phyloP scores from a whole-genome alignment of 768 basidiomycete species.

The Boletus eberwhitei region DNA sequence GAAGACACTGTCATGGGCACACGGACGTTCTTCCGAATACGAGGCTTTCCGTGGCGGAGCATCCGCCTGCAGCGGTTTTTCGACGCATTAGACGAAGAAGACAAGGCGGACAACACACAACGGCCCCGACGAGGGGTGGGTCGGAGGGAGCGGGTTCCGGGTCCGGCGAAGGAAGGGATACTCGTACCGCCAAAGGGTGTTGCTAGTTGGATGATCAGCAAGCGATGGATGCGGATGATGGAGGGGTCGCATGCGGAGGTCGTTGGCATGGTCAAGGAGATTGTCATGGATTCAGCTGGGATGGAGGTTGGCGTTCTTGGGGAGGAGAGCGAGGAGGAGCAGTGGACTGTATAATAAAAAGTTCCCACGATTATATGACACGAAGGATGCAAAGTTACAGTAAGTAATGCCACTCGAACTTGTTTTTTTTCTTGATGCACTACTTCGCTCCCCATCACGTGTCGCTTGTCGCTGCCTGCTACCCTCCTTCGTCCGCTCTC shows the following conservation, averaged over 20 bases:
- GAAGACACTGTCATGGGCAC: slow-evolving; percentile 27
- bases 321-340: slow-evolving; percentile 46
- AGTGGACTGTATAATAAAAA: too few species aligned
- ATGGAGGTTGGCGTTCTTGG: slow-evolving; percentile 53
- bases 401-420: too few species aligned
- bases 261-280: slow-evolving; percentile 37
- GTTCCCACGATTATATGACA: neutral
- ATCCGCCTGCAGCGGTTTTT: slow-evolving; percentile 58
- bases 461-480: slow-evolving; percentile 80
- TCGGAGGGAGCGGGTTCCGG: slow-evolving; percentile 51
- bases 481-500: slow-evolving; percentile 74
- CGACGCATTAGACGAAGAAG: slow-evolving; percentile 56
- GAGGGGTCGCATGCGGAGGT: slow-evolving; percentile 47
- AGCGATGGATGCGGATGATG: slow-evolving; percentile 51
- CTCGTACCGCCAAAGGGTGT: slow-evolving; percentile 61
- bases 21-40: slow-evolving; percentile 45
- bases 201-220: slow-evolving; percentile 74
- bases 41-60: slow-evolving; percentile 69
- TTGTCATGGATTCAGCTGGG: slow-evolving; percentile 44
- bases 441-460: slow-evolving; percentile 82
- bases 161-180: slow-evolving; percentile 54
- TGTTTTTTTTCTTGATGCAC: slow-evolving; percentile 45
- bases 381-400: too few species aligned
- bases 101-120: slow-evolving; percentile 40
- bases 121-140: slow-evolving; percentile 59